Base-by-base conservation (phyloP, 2,329 filamentous ascomycete species). In the Fusarium hainanense region DNA sequence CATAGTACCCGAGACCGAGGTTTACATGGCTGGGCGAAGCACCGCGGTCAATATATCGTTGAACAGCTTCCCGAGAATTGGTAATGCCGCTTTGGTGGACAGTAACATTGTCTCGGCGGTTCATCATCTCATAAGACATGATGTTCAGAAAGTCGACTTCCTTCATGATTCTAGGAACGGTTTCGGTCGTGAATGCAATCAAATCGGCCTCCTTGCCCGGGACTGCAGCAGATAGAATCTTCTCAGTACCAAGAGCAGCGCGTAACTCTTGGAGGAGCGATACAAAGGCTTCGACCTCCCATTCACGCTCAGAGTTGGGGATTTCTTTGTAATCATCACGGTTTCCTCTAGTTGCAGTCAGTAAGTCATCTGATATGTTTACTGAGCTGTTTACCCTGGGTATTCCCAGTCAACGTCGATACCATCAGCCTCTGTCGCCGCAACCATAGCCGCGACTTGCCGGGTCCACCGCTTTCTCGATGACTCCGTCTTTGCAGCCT, bases 121-220 rank as follows among this genome's bases (percentile, higher is more conserved):
- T 91, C 83, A 91, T 88, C 58, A 91, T 79, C 72, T 93, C 90
- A 76, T 92, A 93, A 3, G 87, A 85, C 91, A 92, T 86, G 73
- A 85, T 81, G 71, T 93, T 93, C 76, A 93, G 82, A 70, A 90
- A 90, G 74, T 93, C 89, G 18, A 92, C 84, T 2, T 84, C 82
- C 7, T 81, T 74, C 72, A 82, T 84, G 73, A 93, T 90, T 58
- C 83, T 79, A 1, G 89, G 87, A 0, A 90, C 81, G 18, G 85
- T 88, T 10, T 84, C 79, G 4, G 80, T 66, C 0, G 87, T 92
- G 76, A 87, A 93, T 14, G 89, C 90, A 47, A 93, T 85, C 85
- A 93, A 87, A 72, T 93, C 91, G 48, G 81, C 78, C 66, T 86
- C 82, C 6, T 89, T 82, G 2, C 89, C 91, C 0, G 91, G 91